phyloP scores from a whole-genome alignment of 2,329 filamentous ascomycete genomes.

The Akanthomyces lecanii region DNA sequence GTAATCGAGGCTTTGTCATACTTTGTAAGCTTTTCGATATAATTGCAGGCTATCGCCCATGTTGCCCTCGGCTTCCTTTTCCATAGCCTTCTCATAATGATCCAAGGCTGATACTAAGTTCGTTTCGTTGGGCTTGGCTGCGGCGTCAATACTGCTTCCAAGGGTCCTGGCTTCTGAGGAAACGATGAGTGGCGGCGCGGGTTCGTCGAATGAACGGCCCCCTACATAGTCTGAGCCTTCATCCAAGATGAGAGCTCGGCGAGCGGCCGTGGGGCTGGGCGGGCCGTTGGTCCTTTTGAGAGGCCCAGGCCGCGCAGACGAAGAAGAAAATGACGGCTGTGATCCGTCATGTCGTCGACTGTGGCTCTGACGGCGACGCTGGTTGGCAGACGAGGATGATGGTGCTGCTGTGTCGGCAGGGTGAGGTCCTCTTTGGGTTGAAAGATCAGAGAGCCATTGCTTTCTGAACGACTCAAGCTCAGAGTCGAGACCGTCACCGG shows the following conservation, averaged over 20 bases:
- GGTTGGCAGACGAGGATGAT: neutral
- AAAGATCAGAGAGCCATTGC: constrained; percentile 83
- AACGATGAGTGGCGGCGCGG: constrained; percentile 16
- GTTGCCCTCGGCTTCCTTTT: constrained; percentile 79
- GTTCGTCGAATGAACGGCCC: constrained; percentile 30
- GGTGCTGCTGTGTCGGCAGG: neutral
- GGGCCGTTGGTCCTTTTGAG: constrained; percentile 8
- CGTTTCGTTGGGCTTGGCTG: constrained; percentile 25
- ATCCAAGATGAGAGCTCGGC: constrained; percentile 16
- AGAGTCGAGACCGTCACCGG: constrained; percentile 41
- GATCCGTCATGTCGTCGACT: neutral
- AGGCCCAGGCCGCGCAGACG: neutral
- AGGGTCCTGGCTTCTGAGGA: constrained; percentile 20
- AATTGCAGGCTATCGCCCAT: constrained; percentile 83
- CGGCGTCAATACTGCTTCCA: constrained; percentile 15
- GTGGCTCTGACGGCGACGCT: constrained; percentile 5
- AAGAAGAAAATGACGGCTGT: neutral
- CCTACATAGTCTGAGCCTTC: constrained; percentile 29
- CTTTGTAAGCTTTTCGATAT: constrained; percentile 86
- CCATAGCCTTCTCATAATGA: constrained; percentile 87
- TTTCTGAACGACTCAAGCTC: constrained; percentile 83
- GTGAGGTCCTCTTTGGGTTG: constrained; percentile 27
- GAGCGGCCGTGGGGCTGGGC: constrained; percentile 9
- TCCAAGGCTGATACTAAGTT: constrained; percentile 76
- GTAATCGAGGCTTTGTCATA: constrained; percentile 34